Conservation (phyloP, 257 asterid genomes). For the Nicotiana attenuata region DNA sequence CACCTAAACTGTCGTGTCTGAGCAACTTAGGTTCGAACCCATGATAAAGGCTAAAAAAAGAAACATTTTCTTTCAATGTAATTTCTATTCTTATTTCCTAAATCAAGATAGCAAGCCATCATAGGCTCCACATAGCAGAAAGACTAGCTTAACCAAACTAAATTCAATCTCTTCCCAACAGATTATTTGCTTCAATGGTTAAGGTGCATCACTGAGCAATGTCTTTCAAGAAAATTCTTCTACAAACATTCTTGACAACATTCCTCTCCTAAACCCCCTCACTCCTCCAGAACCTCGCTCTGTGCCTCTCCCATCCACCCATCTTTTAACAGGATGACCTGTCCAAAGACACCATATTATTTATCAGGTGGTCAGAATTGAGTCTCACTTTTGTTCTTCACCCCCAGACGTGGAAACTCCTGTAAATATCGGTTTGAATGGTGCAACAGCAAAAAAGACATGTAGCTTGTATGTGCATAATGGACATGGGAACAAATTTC, state of each 20-base stretch:
- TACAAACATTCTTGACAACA: neutral
- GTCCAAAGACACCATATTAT: neutral
- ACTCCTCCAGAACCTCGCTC: neutral
- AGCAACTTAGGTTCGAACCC: too few species aligned
- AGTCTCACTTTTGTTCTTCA: neutral
- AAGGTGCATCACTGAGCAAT: neutral
- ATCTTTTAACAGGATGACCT: neutral
- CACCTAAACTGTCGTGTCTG: too few species aligned
- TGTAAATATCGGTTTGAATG: neutral
- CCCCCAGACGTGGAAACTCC: neutral
- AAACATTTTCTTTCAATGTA: too few species aligned
- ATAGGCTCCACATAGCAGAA: neutral
- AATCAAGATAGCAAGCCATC: neutral
- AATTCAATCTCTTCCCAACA: neutral
- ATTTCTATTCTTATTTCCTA: neutral
- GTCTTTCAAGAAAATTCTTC: neutral
- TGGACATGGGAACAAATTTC: neutral
- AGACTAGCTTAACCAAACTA: neutral
- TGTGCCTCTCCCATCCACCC: neutral
- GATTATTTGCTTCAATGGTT: neutral
- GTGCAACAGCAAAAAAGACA: neutral
- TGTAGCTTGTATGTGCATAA: neutral
- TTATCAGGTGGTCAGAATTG: neutral
- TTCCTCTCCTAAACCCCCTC: neutral
- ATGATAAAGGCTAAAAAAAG: too few species aligned